Evolutionary conservation across 768 basidiomycete species (phyloP), one percentile per base, ranked within the genome.

Genomic region (Russula earlei): DNA sequence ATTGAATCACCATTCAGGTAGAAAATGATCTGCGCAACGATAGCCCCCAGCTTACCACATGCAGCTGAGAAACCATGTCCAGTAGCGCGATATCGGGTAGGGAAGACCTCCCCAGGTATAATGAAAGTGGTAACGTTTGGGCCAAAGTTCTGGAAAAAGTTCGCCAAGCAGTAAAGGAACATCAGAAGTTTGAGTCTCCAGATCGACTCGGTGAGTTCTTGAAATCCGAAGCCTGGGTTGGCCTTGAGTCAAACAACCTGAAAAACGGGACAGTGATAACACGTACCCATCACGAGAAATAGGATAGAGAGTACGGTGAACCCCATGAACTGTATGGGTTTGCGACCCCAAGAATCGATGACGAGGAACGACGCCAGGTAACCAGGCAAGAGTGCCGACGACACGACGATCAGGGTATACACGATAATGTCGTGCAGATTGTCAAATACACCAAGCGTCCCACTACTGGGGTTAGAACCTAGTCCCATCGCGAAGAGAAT

Each of bases 321-420:
- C 22, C 88, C 88, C 79, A 87, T 81, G 44, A 88, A 70, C 66
- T 91, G 88, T 51, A 91, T 82, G 44, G 85, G 83, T 70, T 83
- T 90, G 67, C 90, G 82, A 33, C 89, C 89, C 85, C 86, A 87
- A 2, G 64, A 63, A 63, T 91, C 90, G 58, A 92, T 81, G 59
- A 90, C 66, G 34, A 87, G 63, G 68, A 81, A 76, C 70, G 79
- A 66, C 33, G 64, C 73, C 74, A 78, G 85, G 71, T 90, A 91
- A 22, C 88, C 88, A 2, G 91, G 91, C 62, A 92, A 80, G 66
- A 90, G 77, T 36, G 91, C 89, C 33, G 84, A 84, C 31, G 76
- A 79, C 8, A 85, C 79, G 52, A 91, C 72, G 62, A 91, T 80
- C 58, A 89, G 66, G 69, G 89, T 90, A 19, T 85, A 89, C 31